Base-by-base conservation (phyloP, 768 basidiomycete genomes). In the Mycena albidolilacea region DNA sequence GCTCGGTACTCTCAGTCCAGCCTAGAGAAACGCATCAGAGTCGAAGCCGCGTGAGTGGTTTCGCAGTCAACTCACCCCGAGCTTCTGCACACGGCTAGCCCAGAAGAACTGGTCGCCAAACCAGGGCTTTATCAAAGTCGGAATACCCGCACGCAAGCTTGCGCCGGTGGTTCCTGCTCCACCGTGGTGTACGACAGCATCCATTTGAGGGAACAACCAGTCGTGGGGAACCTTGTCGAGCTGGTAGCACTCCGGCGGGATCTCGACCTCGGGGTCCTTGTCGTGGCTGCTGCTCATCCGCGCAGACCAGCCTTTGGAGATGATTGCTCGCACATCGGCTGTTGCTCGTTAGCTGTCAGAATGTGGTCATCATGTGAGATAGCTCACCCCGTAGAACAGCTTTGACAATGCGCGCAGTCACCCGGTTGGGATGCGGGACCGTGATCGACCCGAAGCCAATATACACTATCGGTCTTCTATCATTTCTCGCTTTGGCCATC, bases 101-200 rank as follows among this genome's bases (percentile, higher is more conserved):
- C 91, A 91, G 79, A 91, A 91, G 77, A 84, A 90, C 74, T 91
- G 90, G 75, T 91, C 90, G 17, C 91, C 92, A 76, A 92, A 93
- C 89, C 89, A 93, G 1, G 92, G 91, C 74, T 89, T 90, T 77
- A 93, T 92, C 70, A 92, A 74, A 1, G 92, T 93, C 2, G 92
- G 91, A 41, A 91, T 85, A 1, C 91, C 91, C 66, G 59, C 78
- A 76, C 89, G 86, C 73, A 93, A 80, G 78, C 89, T 90, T 2
- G 91, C 92, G 0, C 91, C 91, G 0, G 92, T 92, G 0, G 92
- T 93, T 14, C 92, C 92, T 6, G 92, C 92, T 9, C 92, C 92
- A 23, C 92, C 92, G 17, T 64, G 71, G 62, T 73, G 59, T 30
- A 63, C 59, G 11, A 61, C 67, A 10, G 91, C 92, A 76, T 91